Evolutionary conservation across 192 early-diverging fungal genomes (phyloP).

Genomic region (Podila verticillata): DNA sequence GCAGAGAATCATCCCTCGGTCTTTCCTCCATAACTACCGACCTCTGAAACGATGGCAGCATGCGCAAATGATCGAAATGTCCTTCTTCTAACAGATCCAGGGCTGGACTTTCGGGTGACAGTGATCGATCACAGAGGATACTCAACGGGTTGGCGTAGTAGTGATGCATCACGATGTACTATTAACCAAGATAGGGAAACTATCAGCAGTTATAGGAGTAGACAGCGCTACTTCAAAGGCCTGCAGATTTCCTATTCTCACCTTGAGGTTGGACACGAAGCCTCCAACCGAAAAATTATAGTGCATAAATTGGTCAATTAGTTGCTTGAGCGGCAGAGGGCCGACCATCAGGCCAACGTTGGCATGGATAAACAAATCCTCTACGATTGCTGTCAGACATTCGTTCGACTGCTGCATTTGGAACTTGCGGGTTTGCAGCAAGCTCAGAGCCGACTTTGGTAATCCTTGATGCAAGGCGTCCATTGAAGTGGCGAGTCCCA

Average conservation of each 20-base stretch:
- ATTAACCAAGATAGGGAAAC: conserved; percentile 2
- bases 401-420: conserved; percentile 78
- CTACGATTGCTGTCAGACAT: conserved; percentile 65
- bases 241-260: conserved; percentile 11
- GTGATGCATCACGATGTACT: conserved; percentile 89
- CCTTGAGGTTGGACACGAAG: conserved; percentile 77
- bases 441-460: conserved; percentile 72
- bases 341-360: conserved; percentile 70
- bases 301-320: conserved; percentile 84
- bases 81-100: conserved; percentile 53
- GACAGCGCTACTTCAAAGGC: not conserved
- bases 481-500: conserved; percentile 90
- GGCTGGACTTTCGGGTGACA: conserved; percentile 20
- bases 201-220: not conserved
- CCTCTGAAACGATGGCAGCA: conserved; percentile 73
- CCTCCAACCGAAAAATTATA: conserved; percentile 83
- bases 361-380: conserved; percentile 67
- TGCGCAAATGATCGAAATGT: conserved; percentile 73
- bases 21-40: conserved; percentile 12
- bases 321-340: conserved; percentile 72
- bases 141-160: conserved; percentile 89
- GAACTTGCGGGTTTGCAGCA: conserved; percentile 84
- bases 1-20: too few species aligned
- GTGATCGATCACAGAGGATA: conserved; percentile 58
- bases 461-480: conserved; percentile 85